Conservation (phyloP, 139 green algal species). For the Pleodorina starrii region DNA sequence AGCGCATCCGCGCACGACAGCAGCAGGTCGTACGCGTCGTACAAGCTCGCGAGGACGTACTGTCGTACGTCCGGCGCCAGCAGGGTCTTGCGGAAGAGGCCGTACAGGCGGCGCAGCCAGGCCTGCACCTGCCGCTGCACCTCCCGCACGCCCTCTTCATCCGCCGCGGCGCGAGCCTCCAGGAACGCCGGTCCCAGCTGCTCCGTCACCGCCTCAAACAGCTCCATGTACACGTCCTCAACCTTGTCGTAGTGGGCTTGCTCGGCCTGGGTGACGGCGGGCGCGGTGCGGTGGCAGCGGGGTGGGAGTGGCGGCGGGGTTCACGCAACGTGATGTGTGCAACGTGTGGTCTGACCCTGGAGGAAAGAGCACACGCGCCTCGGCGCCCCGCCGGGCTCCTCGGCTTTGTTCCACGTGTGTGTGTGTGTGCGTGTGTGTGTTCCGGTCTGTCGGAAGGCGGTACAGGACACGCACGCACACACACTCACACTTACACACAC, state of each 20-base stretch:
- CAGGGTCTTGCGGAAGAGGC: conserved; percentile 44
- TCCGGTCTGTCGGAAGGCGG: too few relatives aligned
- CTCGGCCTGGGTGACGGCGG: not conserved
- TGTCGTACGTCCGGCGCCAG: conserved; percentile 27
- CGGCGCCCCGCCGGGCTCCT: too few relatives aligned
- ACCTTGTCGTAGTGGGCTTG: conserved; percentile 31
- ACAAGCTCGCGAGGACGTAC: conserved; percentile 26
- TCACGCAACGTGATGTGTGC: too few relatives aligned
- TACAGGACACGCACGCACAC: too few relatives aligned
- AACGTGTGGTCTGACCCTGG: too few relatives aligned
- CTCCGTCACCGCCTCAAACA: conserved; percentile 39
- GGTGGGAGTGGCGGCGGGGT: too few relatives aligned
- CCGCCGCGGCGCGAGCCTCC: conserved; percentile 5
- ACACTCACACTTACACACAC: too few relatives aligned
- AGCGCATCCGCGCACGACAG: conserved; percentile 4
- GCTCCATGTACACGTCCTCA: conserved; percentile 44
- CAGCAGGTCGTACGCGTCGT: conserved; percentile 44
- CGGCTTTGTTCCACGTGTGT: too few relatives aligned
- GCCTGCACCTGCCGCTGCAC: conserved; percentile 4
- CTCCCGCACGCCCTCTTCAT: conserved; percentile 35
- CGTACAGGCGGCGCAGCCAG: conserved; percentile 40
- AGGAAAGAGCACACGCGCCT: too few relatives aligned
- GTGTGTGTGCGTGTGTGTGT: too few relatives aligned
- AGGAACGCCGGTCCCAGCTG: conserved; percentile 24
- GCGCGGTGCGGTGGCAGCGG: too few relatives aligned